A percentile compares a stretch with the other conserved stretches of the same genome.
Evolutionary conservation across 2,329 filamentous ascomycete genomes (phyloP).

Genomic region (Boeremia exigua): DNA sequence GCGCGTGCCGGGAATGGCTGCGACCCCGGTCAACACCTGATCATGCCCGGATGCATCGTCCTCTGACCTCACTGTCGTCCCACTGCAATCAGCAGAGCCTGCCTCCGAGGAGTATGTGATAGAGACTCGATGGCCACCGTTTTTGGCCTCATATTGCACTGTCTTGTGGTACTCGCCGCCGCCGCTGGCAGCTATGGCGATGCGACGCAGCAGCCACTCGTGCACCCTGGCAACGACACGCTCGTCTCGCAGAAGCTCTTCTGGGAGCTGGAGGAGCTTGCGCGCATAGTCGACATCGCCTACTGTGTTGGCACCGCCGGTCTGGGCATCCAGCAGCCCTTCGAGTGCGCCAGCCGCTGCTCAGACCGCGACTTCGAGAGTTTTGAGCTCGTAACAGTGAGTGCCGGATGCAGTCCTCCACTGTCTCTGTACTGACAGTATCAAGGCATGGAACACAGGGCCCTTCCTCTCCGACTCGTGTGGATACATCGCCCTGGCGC

Average conservation of each 20-base stretch:
- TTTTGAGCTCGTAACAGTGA: constrained; percentile 74
- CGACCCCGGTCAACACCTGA: constrained; percentile 6
- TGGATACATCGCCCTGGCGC: constrained; percentile 91
- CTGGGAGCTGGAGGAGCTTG: constrained; percentile 80
- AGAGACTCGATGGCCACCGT: constrained; percentile 30
- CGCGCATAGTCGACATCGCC: constrained; percentile 90
- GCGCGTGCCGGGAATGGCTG: constrained; percentile 1
- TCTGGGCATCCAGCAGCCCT: constrained; percentile 82
- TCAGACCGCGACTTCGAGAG: constrained; percentile 78
- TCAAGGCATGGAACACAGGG: constrained; percentile 86
- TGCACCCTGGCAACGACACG: constrained; percentile 39
- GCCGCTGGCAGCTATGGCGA: constrained; percentile 16
- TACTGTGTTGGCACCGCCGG: constrained; percentile 91
- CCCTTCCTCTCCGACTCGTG: constrained; percentile 86
- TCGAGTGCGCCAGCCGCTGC: constrained; percentile 84
- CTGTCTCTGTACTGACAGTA: constrained; percentile 13
- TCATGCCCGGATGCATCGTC: constrained; percentile 14
- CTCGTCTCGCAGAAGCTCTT: constrained; percentile 71
- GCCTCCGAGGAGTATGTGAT: constrained; percentile 39
- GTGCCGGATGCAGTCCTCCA: constrained; percentile 4
- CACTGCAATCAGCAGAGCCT: constrained; percentile 10
- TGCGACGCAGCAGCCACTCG: constrained; percentile 35
- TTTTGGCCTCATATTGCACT: constrained; percentile 30
- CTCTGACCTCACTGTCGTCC: constrained; percentile 31
- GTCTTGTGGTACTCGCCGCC: constrained; percentile 24